Conservation (phyloP, 768 basidiomycete species). For the Fomitopsis serialis region DNA sequence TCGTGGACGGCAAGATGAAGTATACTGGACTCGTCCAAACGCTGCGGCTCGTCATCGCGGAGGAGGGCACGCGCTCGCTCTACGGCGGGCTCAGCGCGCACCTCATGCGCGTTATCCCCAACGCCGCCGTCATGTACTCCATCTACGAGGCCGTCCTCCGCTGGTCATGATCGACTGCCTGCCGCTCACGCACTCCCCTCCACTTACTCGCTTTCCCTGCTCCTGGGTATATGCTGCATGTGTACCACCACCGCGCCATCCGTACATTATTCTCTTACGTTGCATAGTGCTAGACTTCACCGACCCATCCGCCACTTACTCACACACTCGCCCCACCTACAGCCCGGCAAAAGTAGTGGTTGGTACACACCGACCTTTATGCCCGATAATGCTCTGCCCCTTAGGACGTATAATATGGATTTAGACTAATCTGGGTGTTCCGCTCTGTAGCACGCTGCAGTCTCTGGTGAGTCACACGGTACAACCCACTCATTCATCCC, state of each 20-base stretch:
- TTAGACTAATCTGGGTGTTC: too few species aligned
- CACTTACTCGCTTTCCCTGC: neutral
- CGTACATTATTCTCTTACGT: neutral
- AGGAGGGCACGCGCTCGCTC: constrained; percentile 82
- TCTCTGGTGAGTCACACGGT: too few species aligned
- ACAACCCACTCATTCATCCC: too few species aligned
- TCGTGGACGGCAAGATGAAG: constrained; percentile 69
- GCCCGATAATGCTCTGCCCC: too few species aligned
- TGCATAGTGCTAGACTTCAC: neutral
- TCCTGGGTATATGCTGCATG: neutral
- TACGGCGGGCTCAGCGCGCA: constrained; percentile 95
- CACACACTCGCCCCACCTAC: neutral
- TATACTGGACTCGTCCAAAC: constrained; percentile 88
- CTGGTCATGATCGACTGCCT: neutral
- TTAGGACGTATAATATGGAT: too few species aligned
- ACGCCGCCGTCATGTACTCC: constrained; percentile 94
- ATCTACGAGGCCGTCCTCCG: constrained; percentile 85
- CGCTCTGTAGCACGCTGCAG: too few species aligned
- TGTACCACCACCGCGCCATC: neutral
- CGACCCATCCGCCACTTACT: neutral
- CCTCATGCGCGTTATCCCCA: constrained; percentile 94
- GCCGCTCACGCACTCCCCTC: neutral
- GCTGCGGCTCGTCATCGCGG: constrained; percentile 74
- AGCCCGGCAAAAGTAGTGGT: too few species aligned
- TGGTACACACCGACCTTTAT: too few species aligned